Percentiles rank a stretch among this genome's conserved stretches.
These are phyloP conservation scores for Apiospora koreana DNA, from an alignment of 2,329 filamentous ascomycete genomes.

Conservation along the genomic window DNA sequence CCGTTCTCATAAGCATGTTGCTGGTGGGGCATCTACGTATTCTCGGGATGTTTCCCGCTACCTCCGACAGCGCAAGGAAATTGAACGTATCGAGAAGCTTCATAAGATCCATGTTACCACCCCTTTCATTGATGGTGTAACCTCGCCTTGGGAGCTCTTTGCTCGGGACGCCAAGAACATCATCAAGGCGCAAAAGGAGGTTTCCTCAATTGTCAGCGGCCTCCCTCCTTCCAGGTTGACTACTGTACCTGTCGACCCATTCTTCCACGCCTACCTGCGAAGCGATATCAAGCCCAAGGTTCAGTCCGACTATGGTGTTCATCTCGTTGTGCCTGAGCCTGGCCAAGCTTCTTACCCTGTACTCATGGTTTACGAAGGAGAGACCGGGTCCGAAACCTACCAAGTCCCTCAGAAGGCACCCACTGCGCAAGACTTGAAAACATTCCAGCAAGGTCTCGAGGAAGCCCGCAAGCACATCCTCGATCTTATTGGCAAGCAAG, in stretches of 20 bases:
- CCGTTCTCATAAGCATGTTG: slow-evolving; percentile 72
- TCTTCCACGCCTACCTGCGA: slow-evolving; percentile 74
- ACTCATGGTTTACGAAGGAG: slow-evolving; percentile 74
- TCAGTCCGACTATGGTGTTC: slow-evolving; percentile 70
- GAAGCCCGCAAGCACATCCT: slow-evolving; percentile 60
- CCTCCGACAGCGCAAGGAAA: slow-evolving; percentile 76
- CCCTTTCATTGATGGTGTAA: slow-evolving; percentile 67
- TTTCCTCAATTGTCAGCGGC: slow-evolving; percentile 71
- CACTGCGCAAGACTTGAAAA: slow-evolving; percentile 47
- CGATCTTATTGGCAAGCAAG: slow-evolving; percentile 60
- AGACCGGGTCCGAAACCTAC: slow-evolving; percentile 49
- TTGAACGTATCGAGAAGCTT: slow-evolving; percentile 76
- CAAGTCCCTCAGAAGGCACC: slow-evolving; percentile 57
- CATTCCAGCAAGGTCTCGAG: slow-evolving; percentile 56
- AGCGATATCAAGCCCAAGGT: slow-evolving; percentile 64
- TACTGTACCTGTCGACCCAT: slow-evolving; percentile 70
- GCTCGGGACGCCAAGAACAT: slow-evolving; percentile 83
- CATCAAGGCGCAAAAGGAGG: slow-evolving; percentile 73
- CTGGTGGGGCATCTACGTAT: slow-evolving; percentile 70
- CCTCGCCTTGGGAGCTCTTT: slow-evolving; percentile 84
- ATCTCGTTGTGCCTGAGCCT: slow-evolving; percentile 69
- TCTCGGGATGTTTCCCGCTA: slow-evolving; percentile 88
- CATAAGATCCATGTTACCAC: slow-evolving; percentile 89
- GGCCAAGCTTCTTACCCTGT: slow-evolving; percentile 61
- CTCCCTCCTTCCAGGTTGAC: slow-evolving; percentile 74